These are phyloP conservation scores for Tricladium varicosporioides DNA, from an alignment of 2,329 filamentous ascomycete species.

Conservation along the genomic window DNA sequence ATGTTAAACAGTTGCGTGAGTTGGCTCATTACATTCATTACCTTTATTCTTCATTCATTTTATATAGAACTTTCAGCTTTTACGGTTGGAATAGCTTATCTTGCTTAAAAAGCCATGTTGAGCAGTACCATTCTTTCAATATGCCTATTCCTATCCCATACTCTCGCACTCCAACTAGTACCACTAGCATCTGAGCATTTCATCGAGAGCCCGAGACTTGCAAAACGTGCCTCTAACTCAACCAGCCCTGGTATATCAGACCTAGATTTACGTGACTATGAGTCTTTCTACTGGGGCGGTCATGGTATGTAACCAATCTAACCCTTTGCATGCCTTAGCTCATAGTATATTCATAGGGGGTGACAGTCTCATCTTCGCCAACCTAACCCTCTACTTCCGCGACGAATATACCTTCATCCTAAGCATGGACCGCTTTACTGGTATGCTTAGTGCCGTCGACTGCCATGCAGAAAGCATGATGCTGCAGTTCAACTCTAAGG, in stretches of 20 bases:
- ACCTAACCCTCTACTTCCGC: neutral
- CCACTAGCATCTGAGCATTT: constrained; percentile 2
- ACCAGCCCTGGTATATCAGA: neutral
- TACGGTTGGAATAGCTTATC: neutral
- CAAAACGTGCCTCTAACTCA: neutral
- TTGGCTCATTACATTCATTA: neutral
- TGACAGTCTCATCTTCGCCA: neutral
- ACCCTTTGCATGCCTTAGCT: neutral
- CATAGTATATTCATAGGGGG: neutral
- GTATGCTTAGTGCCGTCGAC: constrained; percentile 3
- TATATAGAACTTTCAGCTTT: neutral
- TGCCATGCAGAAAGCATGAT: neutral
- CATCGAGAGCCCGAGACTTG: neutral
- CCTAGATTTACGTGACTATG: neutral
- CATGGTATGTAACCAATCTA: neutral
- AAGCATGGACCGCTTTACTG: neutral
- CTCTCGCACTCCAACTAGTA: neutral
- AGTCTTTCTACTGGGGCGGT: constrained; percentile 2
- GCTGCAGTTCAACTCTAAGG: constrained; percentile 1
- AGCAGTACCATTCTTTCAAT: neutral
- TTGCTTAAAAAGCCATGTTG: neutral
- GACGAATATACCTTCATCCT: neutral
- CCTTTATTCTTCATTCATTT: neutral
- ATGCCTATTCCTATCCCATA: neutral
- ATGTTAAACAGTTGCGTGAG: neutral